Evolutionary conservation across 176 grass and related monocot genomes (phyloP).

Genomic region (Hyparrhenia diplandra): DNA sequence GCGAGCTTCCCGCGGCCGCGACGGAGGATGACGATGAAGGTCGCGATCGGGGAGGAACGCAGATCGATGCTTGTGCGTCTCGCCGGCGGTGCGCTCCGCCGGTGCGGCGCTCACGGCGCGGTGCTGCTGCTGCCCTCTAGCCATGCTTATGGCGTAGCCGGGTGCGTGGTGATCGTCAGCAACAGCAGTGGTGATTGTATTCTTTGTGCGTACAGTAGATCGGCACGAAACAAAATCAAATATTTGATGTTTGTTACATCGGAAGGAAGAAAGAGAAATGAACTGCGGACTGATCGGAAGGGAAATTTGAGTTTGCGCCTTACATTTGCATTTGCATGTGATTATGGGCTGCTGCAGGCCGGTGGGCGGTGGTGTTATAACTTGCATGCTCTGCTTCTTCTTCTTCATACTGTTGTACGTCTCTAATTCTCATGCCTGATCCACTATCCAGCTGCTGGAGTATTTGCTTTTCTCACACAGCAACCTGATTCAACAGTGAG

Average conservation of each 20-base stretch:
- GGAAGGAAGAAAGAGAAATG: background rate
- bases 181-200: background rate
- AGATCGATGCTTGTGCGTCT: conserved; percentile 44
- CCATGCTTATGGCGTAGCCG: background rate
- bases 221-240: background rate
- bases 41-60: conserved; percentile 35
- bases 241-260: too few species aligned
- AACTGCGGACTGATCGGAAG: background rate
- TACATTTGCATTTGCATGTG: too few species aligned
- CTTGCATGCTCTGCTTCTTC: too few species aligned
- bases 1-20: background rate
- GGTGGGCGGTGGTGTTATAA: too few species aligned
- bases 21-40: background rate
- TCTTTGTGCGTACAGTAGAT: background rate
- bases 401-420: background rate
- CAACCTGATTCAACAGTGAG: too few species aligned
- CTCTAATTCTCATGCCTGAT: background rate
- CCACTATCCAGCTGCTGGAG: too few species aligned
- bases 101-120: conserved; percentile 10
- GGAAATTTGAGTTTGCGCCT: too few species aligned
- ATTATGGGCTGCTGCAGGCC: too few species aligned
- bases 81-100: background rate
- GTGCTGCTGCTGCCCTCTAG: conserved; percentile 68
- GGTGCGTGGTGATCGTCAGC: too few species aligned
- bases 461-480: too few species aligned